These are phyloP conservation scores for Yamadazyma sp. DNA, from an alignment of 805 yeast species.

Conservation along the genomic window DNA sequence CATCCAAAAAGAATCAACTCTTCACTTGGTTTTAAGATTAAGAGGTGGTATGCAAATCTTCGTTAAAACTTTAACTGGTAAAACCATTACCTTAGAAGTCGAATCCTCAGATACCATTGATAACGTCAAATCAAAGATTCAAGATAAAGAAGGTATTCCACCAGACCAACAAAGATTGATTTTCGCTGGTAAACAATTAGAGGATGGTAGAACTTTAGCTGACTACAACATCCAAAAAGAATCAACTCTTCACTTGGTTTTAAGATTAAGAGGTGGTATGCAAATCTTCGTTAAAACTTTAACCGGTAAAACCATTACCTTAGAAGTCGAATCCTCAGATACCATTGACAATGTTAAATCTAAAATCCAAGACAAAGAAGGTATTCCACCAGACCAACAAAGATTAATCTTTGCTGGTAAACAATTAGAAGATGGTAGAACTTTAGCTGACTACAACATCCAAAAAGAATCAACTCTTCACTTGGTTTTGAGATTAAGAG, in stretches of 20 bases:
- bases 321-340: constrained; percentile 96
- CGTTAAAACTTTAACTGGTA: constrained; percentile 59
- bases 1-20: constrained; percentile 95
- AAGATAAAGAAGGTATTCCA: constrained; percentile 97
- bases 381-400: constrained; percentile 97
- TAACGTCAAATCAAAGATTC: constrained; percentile 94
- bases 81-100: constrained; percentile 84
- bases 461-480: constrained; percentile 96
- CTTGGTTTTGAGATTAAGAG: constrained; percentile 95
- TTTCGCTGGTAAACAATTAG: constrained; percentile 97
- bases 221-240: constrained; percentile 99
- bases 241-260: constrained; percentile 92
- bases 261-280: constrained; percentile 96
- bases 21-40: constrained; percentile 92
- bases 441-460: constrained; percentile 94
- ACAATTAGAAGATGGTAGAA: constrained; percentile 95
- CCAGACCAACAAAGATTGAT: constrained; percentile 97
- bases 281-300: constrained; percentile 37
- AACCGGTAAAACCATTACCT: constrained; percentile 58
- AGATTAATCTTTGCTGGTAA: constrained; percentile 96
- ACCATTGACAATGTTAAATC: constrained; percentile 96
- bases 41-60: constrained; percentile 87
- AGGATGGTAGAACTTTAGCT: constrained; percentile 92
- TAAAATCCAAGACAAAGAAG: constrained; percentile 96
- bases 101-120: constrained; percentile 97